Evolutionary conservation across 495 filamentous ascomycete genomes (phyloP).

Genomic region (Xylaria acuta): DNA sequence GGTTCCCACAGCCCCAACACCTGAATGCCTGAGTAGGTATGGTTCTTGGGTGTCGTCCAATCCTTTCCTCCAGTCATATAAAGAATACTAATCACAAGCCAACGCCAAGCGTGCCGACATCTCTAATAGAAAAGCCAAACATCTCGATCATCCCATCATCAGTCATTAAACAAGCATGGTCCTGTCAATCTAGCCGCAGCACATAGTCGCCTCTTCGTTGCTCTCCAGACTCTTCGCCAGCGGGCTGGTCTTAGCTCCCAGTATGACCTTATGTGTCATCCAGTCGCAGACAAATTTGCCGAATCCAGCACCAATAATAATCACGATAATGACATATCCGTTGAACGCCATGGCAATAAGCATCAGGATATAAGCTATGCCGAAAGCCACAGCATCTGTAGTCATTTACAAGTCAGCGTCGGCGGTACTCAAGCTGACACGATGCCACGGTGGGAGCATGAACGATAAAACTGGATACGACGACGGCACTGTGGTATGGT

Average conservation of each 20-base stretch:
- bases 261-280: slow-evolving; percentile 37
- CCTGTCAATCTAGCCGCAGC: slow-evolving; percentile 34
- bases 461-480: not conserved
- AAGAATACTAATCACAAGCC: no score
- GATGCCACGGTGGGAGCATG: not conserved
- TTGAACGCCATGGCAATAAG: slow-evolving; percentile 63
- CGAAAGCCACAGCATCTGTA: slow-evolving; percentile 53
- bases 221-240: slow-evolving; percentile 18
- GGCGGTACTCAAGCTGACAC: not conserved
- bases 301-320: slow-evolving; percentile 58
- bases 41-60: no score
- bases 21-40: no score
- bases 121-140: no score
- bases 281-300: slow-evolving; percentile 56
- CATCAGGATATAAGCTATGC: slow-evolving; percentile 65
- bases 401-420: not conserved
- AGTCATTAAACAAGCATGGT: no score
- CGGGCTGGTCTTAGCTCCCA: slow-evolving; percentile 24
- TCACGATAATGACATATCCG: slow-evolving; percentile 64
- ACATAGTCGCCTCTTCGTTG: slow-evolving; percentile 38
- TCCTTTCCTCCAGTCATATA: no score
- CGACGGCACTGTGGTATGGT: not conserved
- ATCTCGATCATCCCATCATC: no score
- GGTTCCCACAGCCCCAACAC: no score
- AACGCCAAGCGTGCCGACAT: no score